Evolutionary conservation across 768 basidiomycete genomes (phyloP), one percentile per base, ranked within the genome.

Genomic region (Psilocybe subaeruginosa): DNA sequence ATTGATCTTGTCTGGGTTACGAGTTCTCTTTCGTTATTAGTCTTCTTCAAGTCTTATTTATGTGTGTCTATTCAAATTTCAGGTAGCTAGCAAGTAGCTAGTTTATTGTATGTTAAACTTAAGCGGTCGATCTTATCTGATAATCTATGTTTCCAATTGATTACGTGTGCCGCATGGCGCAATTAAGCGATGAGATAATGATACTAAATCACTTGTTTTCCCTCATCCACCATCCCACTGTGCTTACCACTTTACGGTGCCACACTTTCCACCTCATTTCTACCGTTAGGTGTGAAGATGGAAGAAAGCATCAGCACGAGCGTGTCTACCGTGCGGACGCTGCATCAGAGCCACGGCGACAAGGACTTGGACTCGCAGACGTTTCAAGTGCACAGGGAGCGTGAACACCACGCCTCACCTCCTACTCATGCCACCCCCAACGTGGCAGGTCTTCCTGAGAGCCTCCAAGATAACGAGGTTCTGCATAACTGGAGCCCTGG

Each of bases 301-400:
- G 74, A 75, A 51, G 70, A 63, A 17, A 74, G 63, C 45, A 67
- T 75, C 41, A 75, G 75, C 51, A 77, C 77, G 31, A 81, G 80
- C 66, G 72, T 72, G 8, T 74, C 75, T 12, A 80, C 79, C 11
- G 69, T 81, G 60, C 77, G 82, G 45, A 68, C 69, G 7, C 60
- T 74, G 45, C 71, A 73, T 50, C 64, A 64, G 14, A 53, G 14
- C 14, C 41, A 61, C 52, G 53, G 59, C 47, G 43, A 64, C 56
- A 43, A 55, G 64, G 65, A 19, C 46, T 9, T 12, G 7, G 14
- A 58, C 47, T 59, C n/a, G 46, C 17, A 57, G 31, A 19, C 49
- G 61, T 60, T 54, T 63, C 68, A 62, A 47, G 30, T 7, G 39
- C 64, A 46, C 2, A 27, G 31, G 29, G 62, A 65, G 39, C 58